Conservation (phyloP, 495 filamentous ascomycete genomes). For the Penicillium lividum region DNA sequence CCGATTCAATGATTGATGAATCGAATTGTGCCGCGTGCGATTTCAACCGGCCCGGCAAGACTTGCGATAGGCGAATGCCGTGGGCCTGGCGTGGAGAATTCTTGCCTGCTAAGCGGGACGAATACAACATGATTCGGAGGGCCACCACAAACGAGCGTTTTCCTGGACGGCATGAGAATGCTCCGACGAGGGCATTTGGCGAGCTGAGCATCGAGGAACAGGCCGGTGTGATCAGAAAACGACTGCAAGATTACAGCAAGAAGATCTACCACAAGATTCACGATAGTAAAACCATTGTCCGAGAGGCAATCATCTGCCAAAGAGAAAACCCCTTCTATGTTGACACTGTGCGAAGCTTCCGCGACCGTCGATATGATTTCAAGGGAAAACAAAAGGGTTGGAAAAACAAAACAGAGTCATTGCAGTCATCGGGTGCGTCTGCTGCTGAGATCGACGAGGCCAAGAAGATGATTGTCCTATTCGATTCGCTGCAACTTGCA, state of each 20-base stretch:
- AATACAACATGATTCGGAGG: constrained; percentile 98
- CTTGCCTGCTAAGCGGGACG: constrained; percentile 89
- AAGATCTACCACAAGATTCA: constrained; percentile 99
- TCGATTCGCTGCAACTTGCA: constrained; percentile 92
- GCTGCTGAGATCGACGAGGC: constrained; percentile 81
- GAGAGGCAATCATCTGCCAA: constrained; percentile 97
- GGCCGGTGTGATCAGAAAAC: constrained; percentile 76
- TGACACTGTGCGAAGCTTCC: constrained; percentile 90
- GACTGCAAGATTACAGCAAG: constrained; percentile 89
- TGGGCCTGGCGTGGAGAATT: constrained; percentile 99
- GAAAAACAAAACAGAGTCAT: constrained; percentile 90
- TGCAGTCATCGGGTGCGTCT: constrained; percentile 79
- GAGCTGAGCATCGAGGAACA: constrained; percentile 86
- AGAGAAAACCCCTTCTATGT: constrained; percentile 99
- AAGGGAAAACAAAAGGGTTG: constrained; percentile 98
- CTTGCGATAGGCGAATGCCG: constrained; percentile 89
- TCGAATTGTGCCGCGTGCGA: constrained; percentile 96
- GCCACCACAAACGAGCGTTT: constrained; percentile 93
- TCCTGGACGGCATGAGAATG: constrained; percentile 69
- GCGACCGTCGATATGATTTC: constrained; percentile 95
- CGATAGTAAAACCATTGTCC: constrained; percentile 87
- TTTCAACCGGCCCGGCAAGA: constrained; percentile 97
- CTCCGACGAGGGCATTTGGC: constrained; percentile 71
- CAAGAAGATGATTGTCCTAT: constrained; percentile 98
- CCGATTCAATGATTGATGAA: constrained; percentile 96